These are phyloP conservation scores for Pseudopithomyces maydicus DNA, from an alignment of 2,329 filamentous ascomycete species.

Conservation along the genomic window DNA sequence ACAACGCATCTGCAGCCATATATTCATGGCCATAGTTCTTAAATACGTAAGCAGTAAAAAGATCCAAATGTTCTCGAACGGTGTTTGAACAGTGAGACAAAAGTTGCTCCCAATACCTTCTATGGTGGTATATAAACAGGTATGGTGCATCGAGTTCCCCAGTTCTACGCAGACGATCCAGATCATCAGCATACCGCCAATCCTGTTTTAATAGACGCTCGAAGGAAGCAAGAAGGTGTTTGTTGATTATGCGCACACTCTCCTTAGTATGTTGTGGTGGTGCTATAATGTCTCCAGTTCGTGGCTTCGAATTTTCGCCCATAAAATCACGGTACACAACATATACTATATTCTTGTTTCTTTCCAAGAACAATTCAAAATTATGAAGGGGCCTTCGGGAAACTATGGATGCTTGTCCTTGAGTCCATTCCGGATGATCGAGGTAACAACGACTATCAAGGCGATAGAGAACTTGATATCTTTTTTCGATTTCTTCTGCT, in stretches of 20 bases:
- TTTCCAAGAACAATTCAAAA: constrained; percentile 15
- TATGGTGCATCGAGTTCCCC: constrained; percentile 15
- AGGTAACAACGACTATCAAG: constrained; percentile 6
- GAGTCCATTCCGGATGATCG: constrained; percentile 16
- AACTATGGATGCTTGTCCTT: constrained; percentile 7
- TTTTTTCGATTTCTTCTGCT: not conserved
- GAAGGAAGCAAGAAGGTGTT: constrained; percentile 4
- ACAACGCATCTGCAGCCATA: constrained; percentile 3
- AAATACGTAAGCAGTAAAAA: constrained; percentile 9
- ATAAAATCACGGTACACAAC: constrained; percentile 15
- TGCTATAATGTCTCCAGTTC: not conserved
- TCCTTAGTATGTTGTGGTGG: constrained; percentile 6
- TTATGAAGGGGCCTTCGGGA: constrained; percentile 13
- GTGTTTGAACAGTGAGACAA: not conserved
- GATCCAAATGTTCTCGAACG: constrained; percentile 9
- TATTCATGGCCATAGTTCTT: constrained; percentile 15
- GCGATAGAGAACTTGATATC: constrained; percentile 12
- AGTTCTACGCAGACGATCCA: not conserved
- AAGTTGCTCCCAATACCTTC: constrained; percentile 7
- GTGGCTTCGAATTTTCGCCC: not conserved
- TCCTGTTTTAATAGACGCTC: constrained; percentile 1
- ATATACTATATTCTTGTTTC: constrained; percentile 18
- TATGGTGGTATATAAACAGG: constrained; percentile 17
- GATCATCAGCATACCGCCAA: constrained; percentile 6
- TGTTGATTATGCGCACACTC: constrained; percentile 7